Conservation (phyloP, 2,329 filamentous ascomycete genomes). For the Pyrenochaeta sp. region DNA sequence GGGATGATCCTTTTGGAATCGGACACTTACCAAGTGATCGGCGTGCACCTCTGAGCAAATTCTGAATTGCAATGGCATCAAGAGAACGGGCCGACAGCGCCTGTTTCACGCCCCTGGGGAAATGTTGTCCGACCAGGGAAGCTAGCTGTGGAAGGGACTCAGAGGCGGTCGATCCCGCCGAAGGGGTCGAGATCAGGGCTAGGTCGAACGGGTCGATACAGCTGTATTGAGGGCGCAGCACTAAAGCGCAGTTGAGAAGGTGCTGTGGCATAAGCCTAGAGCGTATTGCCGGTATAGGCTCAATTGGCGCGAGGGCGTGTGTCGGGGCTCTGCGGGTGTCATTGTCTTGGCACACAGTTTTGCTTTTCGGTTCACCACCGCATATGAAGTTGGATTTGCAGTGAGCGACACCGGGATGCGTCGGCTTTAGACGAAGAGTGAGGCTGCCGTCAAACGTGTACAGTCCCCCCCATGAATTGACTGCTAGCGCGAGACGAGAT, state of each 20-base stretch:
- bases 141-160: neutral
- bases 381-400: neutral
- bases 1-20: constrained; percentile 7
- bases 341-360: neutral
- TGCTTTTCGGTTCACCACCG: neutral
- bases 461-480: too few species aligned
- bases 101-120: neutral
- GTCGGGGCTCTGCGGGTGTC: neutral
- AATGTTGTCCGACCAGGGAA: neutral
- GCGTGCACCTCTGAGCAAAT: neutral
- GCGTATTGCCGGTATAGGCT: neutral
- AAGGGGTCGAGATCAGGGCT: neutral
- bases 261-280: neutral
- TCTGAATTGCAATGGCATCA: neutral
- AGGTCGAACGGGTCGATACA: neutral
- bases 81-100: neutral
- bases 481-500: too few species aligned
- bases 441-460: too few species aligned
- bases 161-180: constrained; percentile 11
- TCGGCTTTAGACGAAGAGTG: too few species aligned
- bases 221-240: neutral
- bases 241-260: neutral
- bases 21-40: constrained; percentile 11
- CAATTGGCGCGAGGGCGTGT: neutral
- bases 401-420: too few species aligned